phyloP scores from a whole-genome alignment of 192 early-diverging fungal species.

The Coemansia sp. region DNA sequence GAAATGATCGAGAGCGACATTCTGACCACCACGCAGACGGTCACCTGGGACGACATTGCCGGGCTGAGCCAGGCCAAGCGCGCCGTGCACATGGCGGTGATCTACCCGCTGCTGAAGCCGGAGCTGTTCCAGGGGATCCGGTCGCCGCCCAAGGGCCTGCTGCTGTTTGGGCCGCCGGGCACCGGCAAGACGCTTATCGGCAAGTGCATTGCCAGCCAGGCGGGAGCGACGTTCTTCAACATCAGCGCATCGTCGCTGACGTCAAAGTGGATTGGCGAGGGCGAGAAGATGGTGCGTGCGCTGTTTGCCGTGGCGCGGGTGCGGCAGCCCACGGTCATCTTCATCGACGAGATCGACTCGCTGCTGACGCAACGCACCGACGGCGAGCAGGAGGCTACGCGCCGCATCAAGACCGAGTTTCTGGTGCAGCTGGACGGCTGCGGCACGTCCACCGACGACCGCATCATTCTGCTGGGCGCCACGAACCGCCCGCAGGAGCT shows the following conservation, averaged over 20 bases:
- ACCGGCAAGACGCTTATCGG: slow-evolving; percentile 84
- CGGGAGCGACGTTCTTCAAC: slow-evolving; percentile 87
- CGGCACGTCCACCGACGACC: slow-evolving; percentile 69
- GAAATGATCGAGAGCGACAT: slow-evolving; percentile 91
- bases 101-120: slow-evolving; percentile 75
- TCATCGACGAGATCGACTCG: slow-evolving; percentile 95
- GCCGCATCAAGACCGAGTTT: slow-evolving; percentile 94
- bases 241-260: slow-evolving; percentile 89
- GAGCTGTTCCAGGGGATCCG: slow-evolving; percentile 86
- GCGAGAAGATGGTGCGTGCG: slow-evolving; percentile 90
- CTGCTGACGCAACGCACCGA: slow-evolving; percentile 84
- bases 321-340: slow-evolving; percentile 84
- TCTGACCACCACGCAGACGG: slow-evolving; percentile 56
- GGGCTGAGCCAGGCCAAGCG: slow-evolving; percentile 80
- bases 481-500: slow-evolving; percentile 84
- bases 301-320: slow-evolving; percentile 89
- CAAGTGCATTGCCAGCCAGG: slow-evolving; percentile 82
- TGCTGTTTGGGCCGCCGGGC: slow-evolving; percentile 89
- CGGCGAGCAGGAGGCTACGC: slow-evolving; percentile 82
- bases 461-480: slow-evolving; percentile 77
- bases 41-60: slow-evolving; percentile 84
- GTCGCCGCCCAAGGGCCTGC: slow-evolving; percentile 76
- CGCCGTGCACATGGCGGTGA: slow-evolving; percentile 75
- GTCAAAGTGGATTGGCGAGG: slow-evolving; percentile 93
- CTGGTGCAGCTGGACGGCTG: slow-evolving; percentile 78